Conservation (phyloP, 345 rosid species). For the Pistacia vera region DNA sequence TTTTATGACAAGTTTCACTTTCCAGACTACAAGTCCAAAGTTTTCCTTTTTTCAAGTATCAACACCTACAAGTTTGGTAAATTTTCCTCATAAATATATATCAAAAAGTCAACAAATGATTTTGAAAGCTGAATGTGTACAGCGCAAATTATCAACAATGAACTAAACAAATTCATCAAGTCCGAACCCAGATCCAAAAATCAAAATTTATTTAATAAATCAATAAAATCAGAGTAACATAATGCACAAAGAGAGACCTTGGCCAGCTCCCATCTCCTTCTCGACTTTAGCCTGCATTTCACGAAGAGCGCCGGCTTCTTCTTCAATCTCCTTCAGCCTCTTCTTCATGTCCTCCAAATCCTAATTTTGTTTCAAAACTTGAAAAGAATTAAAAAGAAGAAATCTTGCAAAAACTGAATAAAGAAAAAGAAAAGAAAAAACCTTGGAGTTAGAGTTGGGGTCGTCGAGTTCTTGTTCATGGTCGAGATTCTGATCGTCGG, state of each 20-base stretch:
- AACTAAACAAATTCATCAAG: not conserved
- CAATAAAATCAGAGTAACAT: not conserved
- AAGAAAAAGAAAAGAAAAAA: slow-evolving; percentile 10
- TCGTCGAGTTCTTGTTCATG: slow-evolving; percentile 40
- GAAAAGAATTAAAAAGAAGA: not conserved
- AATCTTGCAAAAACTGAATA: not conserved
- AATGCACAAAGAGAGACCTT: slow-evolving; percentile 46
- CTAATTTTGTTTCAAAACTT: slow-evolving; percentile 31
- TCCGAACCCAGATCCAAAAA: slow-evolving; percentile 19
- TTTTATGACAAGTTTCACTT: not conserved
- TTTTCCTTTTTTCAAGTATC: not conserved
- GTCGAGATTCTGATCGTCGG: slow-evolving; percentile 47
- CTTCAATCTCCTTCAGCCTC: slow-evolving; percentile 93
- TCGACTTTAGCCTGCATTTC: slow-evolving; percentile 99
- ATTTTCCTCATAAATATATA: not conserved
- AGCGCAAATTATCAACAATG: not conserved
- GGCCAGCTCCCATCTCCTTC: slow-evolving; percentile 97
- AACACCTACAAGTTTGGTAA: not conserved
- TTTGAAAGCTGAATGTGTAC: not conserved
- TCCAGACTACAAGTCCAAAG: not conserved
- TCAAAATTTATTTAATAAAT: not conserved
- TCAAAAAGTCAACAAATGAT: not conserved
- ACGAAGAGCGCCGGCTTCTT: slow-evolving; percentile 97
- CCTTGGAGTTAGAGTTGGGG: slow-evolving; percentile 69
- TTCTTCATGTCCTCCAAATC: slow-evolving; percentile 99